Conservation (phyloP, 768 basidiomycete genomes). For the Macrolepiota dolichaula region DNA sequence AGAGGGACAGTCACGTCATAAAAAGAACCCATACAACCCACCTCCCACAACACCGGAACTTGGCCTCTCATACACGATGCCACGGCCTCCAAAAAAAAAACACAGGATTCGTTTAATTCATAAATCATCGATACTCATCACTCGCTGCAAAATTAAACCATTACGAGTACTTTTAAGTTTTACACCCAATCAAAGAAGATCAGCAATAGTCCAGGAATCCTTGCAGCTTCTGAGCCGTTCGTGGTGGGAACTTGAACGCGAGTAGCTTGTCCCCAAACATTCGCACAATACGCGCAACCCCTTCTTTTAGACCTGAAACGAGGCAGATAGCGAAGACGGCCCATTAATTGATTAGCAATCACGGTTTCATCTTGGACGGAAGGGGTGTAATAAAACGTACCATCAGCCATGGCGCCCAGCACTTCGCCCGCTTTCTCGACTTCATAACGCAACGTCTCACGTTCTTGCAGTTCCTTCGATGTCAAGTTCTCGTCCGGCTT, state of each 20-base stretch:
- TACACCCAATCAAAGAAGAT: conserved; percentile 1
- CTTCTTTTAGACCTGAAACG: conserved; percentile 58
- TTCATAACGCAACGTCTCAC: conserved; percentile 42
- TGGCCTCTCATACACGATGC: background rate
- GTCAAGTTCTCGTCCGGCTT: conserved; percentile 30
- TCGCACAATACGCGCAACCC: conserved; percentile 59
- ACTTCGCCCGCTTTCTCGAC: conserved; percentile 52
- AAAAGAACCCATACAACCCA: background rate
- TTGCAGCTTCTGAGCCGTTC: conserved; percentile 64
- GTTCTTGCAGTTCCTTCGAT: conserved; percentile 31
- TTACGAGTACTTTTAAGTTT: conserved; percentile 3
- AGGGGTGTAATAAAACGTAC: conserved; percentile 35
- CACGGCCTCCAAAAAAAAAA: background rate
- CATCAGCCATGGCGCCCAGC: conserved; percentile 51
- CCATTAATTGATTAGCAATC: background rate
- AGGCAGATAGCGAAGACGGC: background rate
- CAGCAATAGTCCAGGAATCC: conserved; percentile 64
- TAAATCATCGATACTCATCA: background rate
- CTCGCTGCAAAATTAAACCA: background rate
- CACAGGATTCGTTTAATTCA: too few relatives aligned
- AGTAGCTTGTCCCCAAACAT: conserved; percentile 73
- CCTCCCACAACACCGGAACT: background rate
- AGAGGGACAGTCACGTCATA: too few relatives aligned
- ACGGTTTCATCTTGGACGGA: background rate
- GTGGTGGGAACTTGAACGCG: conserved; percentile 78